Evolutionary conservation across 2,329 filamentous ascomycete genomes (phyloP).

Genomic region (Corynespora cassiicola): DNA sequence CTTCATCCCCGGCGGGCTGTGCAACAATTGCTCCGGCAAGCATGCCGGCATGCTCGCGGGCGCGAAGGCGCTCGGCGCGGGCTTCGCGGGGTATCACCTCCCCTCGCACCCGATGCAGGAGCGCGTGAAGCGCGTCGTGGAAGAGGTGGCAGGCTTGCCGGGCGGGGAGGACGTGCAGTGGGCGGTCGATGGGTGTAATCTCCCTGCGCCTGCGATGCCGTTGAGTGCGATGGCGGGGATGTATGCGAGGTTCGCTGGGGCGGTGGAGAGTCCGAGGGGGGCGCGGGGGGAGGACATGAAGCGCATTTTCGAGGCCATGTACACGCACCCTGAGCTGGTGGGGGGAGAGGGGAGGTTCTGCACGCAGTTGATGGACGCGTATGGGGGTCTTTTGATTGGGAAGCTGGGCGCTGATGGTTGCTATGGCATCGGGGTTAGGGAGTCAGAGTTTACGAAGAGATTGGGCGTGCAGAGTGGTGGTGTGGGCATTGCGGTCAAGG

Average conservation of each 20-base stretch:
- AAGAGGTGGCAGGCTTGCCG: too few relatives aligned
- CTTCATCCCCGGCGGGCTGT: conserved; percentile 46
- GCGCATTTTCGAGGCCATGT: conserved; percentile 53
- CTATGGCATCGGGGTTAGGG: conserved; percentile 54
- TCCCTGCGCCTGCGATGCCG: conserved; percentile 54
- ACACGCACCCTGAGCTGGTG: conserved; percentile 50
- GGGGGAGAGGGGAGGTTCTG: conserved; percentile 57
- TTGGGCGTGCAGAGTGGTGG: conserved; percentile 47
- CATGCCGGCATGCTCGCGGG: conserved; percentile 57
- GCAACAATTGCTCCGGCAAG: conserved; percentile 59
- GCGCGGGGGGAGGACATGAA: conserved; percentile 36
- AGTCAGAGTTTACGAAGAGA: too few relatives aligned
- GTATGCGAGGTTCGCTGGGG: conserved; percentile 48
- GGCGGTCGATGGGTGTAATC: conserved; percentile 57
- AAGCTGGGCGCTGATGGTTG: conserved; percentile 59
- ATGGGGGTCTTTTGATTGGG: conserved; percentile 48
- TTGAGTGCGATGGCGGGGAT: conserved; percentile 44
- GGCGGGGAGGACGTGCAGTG: conserved; percentile 41
- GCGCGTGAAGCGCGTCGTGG: conserved; percentile 45
- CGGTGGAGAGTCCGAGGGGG: conserved; percentile 24
- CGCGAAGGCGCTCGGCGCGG: conserved; percentile 45
- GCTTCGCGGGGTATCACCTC: conserved; percentile 45
- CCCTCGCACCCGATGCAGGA: conserved; percentile 32
- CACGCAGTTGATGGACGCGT: conserved; percentile 53
- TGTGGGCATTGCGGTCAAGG: conserved; percentile 56